Evolutionary conservation across 2,329 filamentous ascomycete genomes (phyloP), one percentile per base, ranked within the genome.

Genomic region (Pseudogymnoascus sp.): DNA sequence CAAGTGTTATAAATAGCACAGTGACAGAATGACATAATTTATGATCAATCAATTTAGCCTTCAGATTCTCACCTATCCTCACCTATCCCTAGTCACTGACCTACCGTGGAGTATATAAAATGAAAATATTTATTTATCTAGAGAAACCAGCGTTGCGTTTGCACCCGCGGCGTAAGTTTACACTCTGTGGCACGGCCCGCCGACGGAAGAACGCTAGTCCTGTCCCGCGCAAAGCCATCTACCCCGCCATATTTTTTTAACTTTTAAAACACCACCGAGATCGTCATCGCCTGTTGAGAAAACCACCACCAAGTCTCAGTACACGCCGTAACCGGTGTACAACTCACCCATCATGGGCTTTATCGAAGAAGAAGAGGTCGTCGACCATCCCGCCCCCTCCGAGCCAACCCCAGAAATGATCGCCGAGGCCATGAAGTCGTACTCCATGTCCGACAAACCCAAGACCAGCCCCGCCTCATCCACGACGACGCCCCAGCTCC

Each of bases 401-500:
- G 25, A 36, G 11, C 47, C 47, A 3, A 54, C 47, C 47, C 47
- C 47, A 33, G 47, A 54, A 28, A 54, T 54, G 47, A 57, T n/a
- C 11, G 47, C 47, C 9, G 47, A 20, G 12, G 47, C 28, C 28
- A 60, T 39, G 61, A 59, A 63, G 62, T 62, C 71, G 62, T 71
- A 81, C 5, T 73, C 76, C 11, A 60, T 57, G 30, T 9, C 12
- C n/a, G 12, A 16, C 2, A 16, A 54, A 5, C 18, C 33, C 25
- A 9, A 20, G 6, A 37, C 37, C 35, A 8, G 33, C 47, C 47
- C 47, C 47, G 16, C 47, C 47, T 33, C 43, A 25, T 54, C 47
- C 57, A 68, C 64, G 14, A 65, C 66, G 35, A 54, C 28, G 9
- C 70, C 70, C 7, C 60, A 63, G 8, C 74, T 86, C 64, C 84